Base-by-base conservation (phyloP, 331 rosid species). In the Quercus tomentella region DNA sequence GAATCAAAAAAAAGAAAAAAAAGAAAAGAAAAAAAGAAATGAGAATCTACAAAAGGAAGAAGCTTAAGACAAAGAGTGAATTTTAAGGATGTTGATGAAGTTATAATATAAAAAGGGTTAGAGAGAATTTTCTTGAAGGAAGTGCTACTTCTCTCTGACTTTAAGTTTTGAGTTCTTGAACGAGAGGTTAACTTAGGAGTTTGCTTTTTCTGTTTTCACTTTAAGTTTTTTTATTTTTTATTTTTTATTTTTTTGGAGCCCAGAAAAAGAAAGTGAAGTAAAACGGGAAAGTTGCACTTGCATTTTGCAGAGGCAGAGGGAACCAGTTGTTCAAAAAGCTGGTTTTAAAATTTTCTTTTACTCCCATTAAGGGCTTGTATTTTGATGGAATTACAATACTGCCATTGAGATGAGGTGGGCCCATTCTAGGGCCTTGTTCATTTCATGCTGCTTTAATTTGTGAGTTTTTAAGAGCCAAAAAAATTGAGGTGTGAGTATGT, bases 61-160 rank as follows among this genome's bases (percentile, higher is more conserved):
- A 75, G 17, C 41, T 35, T 78, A 57, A 76, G 90, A 89, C 87
- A 90, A 79, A 83, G 87, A 88, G 85, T 66, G 90, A 25, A 88
- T 88, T 90, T 89, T 79, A 66, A 80, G 82, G 88, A 61, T 10
- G 77, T 4, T 43, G 76, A 83, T 76, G 75, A 2, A 75, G 75
- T 74, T 63, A 80, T 80, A 81, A 82, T 76, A n/a, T 77, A 57
- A 54, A 81, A 93, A 81, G 81, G 83, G 54, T 65, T 69, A 14
- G 70, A 67, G 84, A 77, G 88, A 82, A 80, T 87, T 80, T 87
- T 84, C 84, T 88, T 77, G 91, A 87, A 88, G 54, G 17, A 49
- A 49, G 54, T 49, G 54, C 54, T 5, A 78, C 28, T 76, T 90
- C 66, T 93, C 78, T 57, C 30, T 74, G 60, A 26, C 78, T 70